Evolutionary conservation across 306 rosid species (phyloP), one percentile per base, ranked within the genome.

Genomic region (Vigna hirtella): DNA sequence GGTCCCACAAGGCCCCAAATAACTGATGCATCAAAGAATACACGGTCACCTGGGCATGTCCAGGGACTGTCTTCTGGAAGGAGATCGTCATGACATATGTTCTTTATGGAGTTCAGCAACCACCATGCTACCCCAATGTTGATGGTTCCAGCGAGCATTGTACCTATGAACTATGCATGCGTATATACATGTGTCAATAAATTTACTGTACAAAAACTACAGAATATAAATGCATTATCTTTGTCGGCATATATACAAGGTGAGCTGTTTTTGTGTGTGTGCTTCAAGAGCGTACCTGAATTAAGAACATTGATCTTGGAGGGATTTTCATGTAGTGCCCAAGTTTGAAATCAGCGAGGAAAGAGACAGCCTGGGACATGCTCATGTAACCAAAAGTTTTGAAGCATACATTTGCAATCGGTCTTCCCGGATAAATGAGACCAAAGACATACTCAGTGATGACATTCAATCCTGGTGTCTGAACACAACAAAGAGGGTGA

Each of bases 301-400:
- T 92, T 48, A 90, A 78, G 79, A 93, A 93, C 97, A 93, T 93
- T 62, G 96, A 93, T 76, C 89, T 88, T 64, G 94, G 96, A 36
- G 98, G 96, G 81, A 93, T 93, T 90, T 93, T 93, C 96, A 89
- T 87, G 87, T 93, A 93, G 76, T 93, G 97, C 9, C 97, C 97
- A 11, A 93, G 92, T 88, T 93, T 90, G 86, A 93, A 93, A 84
- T 93, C 98, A 62, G 73, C 79, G 10, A 93, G 98, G 73, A 93
- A 93, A 78, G 98, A 90, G 55, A 93, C 94, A 42, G 98, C 98
- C 38, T 93, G 96, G 13, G 91, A 77, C 90, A 86, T 90, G 83
- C 96, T 93, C n/a, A 93, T 89, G 73, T 82, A 86, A 42, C 96
- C 98, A 64, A 88, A 93, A 40, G 94, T 89, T 85, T 93, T 93